Evolutionary conservation across 2,329 filamentous ascomycete genomes (phyloP).

Genomic region (Neofusicoccum umdonicola): DNA sequence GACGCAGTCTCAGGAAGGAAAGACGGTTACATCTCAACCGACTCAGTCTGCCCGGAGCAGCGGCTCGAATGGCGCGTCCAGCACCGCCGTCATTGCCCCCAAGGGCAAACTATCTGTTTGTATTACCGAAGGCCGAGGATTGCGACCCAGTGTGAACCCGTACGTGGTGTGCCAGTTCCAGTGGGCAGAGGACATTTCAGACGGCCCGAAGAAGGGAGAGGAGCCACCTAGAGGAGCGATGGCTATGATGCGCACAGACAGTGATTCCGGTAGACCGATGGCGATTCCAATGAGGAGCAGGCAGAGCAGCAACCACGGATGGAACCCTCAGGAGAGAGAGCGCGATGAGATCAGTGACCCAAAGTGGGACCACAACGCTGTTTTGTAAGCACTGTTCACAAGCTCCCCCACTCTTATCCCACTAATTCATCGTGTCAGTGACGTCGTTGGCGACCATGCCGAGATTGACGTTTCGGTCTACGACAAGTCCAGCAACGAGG

Average conservation of each 20-base stretch:
- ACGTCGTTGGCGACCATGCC: slow-evolving; percentile 88
- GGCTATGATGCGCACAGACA: slow-evolving; percentile 64
- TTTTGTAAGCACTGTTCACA: slow-evolving; percentile 68
- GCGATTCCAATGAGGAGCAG: slow-evolving; percentile 96
- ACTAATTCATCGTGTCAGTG: slow-evolving; percentile 54
- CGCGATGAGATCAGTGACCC: slow-evolving; percentile 75
- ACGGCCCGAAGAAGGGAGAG: slow-evolving; percentile 67
- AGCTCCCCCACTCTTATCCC: neutral
- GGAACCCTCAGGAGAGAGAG: slow-evolving; percentile 51
- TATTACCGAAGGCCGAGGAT: slow-evolving; percentile 78
- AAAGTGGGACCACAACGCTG: slow-evolving; percentile 91
- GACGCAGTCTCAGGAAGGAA: slow-evolving; percentile 70
- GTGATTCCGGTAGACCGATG: slow-evolving; percentile 81
- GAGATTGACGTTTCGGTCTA: slow-evolving; percentile 93
- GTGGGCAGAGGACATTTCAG: slow-evolving; percentile 92
- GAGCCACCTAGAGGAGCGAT: slow-evolving; percentile 44
- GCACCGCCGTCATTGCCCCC: slow-evolving; percentile 65
- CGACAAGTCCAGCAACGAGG: slow-evolving; percentile 78
- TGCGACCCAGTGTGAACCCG: slow-evolving; percentile 80
- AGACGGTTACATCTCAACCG: slow-evolving; percentile 41
- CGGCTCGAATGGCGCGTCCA: slow-evolving; percentile 33
- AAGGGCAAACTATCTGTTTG: slow-evolving; percentile 89
- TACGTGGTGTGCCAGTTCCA: slow-evolving; percentile 98
- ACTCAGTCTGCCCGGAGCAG: slow-evolving; percentile 48
- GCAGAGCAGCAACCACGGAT: slow-evolving; percentile 93